A percentile compares a stretch with the other conserved stretches of the same genome.
Conservation (phyloP, 2,329 filamentous ascomycete genomes). For the Stagonosporopsis chrysanthemi region DNA sequence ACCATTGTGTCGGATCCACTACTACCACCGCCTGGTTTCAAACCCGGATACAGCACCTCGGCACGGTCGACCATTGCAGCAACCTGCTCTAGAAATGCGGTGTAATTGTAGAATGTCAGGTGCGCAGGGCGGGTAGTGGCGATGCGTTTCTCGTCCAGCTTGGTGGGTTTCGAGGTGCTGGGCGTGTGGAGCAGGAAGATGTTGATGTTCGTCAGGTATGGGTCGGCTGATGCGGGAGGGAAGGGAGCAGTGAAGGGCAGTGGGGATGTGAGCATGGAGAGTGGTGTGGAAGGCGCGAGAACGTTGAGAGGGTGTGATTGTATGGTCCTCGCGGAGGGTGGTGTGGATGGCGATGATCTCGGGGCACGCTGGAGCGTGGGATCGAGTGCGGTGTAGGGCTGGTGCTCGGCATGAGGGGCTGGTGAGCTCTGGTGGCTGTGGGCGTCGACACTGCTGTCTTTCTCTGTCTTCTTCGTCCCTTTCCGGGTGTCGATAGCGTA, state of each 20-base stretch:
- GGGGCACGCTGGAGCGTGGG: conserved; percentile 8
- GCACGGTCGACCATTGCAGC: conserved; percentile 20
- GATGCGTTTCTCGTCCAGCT: conserved; percentile 36
- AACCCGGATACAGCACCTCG: conserved; percentile 1
- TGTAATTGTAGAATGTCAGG: conserved; percentile 30
- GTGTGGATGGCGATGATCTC: not conserved
- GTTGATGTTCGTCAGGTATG: conserved; percentile 55
- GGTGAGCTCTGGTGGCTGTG: conserved; percentile 14
- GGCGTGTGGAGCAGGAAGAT: conserved; percentile 66
- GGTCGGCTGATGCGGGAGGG: conserved; percentile 6
- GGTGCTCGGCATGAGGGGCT: conserved; percentile 16
- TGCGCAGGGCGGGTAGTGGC: conserved; percentile 19
- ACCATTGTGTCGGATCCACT: not conserved
- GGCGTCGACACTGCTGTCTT: conserved; percentile 34
- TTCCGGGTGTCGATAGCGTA: conserved; percentile 66
- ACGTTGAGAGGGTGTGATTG: not conserved
- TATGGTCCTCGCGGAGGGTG: not conserved
- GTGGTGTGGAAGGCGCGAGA: not conserved
- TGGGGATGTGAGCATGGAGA: not conserved
- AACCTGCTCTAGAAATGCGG: conserved; percentile 29
- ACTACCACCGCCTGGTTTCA: not conserved
- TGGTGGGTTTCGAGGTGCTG: conserved; percentile 59
- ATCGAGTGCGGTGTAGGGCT: conserved; percentile 21
- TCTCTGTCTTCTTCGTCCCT: conserved; percentile 50
- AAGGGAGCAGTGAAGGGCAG: conserved; percentile 17